phyloP scores from a whole-genome alignment of 1,284 basidiomycete species.

The Malassezia nana region DNA sequence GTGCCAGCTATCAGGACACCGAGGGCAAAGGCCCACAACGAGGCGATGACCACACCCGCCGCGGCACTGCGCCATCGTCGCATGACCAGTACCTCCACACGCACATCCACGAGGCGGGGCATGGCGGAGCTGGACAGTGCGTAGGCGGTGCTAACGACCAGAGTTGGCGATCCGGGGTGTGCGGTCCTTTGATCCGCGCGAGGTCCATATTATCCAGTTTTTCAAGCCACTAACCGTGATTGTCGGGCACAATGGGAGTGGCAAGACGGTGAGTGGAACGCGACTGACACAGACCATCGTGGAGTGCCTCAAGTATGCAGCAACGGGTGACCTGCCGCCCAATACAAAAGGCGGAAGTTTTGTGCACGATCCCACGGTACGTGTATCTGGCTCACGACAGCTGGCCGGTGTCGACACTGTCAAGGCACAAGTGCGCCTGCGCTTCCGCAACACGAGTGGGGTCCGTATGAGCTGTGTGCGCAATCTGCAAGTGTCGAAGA shows the following conservation, averaged over 20 bases:
- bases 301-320: slow-evolving; percentile 97
- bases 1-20: background rate
- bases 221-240: slow-evolving; percentile 96
- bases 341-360: slow-evolving; percentile 97
- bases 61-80: slow-evolving; percentile 1
- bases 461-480: slow-evolving; percentile 74
- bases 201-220: slow-evolving; percentile 88
- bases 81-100: background rate
- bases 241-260: slow-evolving; percentile 94
- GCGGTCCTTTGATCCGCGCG: slow-evolving; percentile 62
- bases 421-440: slow-evolving; percentile 90
- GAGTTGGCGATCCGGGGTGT: slow-evolving; percentile 49
- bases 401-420: slow-evolving; percentile 98
- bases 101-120: background rate
- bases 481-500: slow-evolving; percentile 83
- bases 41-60: background rate
- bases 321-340: slow-evolving; percentile 92
- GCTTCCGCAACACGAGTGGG: slow-evolving; percentile 75
- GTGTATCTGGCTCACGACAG: slow-evolving; percentile 37
- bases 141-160: slow-evolving; percentile 6
- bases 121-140: slow-evolving; percentile 43
- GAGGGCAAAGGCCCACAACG: background rate
- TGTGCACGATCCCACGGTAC: slow-evolving; percentile 68
- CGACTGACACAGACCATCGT: slow-evolving; percentile 64
- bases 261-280: slow-evolving; percentile 63